Percentiles rank a stretch among this genome's conserved stretches.
Conservation (phyloP, 2,329 filamentous ascomycete species). For the Neofusicoccum laricinum region DNA sequence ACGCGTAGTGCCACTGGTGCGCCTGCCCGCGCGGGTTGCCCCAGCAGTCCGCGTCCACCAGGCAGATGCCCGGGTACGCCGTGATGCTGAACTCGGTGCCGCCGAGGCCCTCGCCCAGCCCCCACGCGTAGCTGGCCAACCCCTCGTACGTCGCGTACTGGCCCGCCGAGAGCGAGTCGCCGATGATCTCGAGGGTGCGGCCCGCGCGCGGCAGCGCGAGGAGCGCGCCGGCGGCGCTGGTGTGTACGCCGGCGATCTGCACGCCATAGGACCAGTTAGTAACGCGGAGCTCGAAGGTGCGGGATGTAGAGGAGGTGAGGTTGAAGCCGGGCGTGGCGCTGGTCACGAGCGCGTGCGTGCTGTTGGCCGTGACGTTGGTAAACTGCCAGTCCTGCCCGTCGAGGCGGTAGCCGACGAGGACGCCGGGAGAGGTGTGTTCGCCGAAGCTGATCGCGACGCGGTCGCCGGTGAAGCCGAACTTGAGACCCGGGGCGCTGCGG, state of each 20-base stretch:
- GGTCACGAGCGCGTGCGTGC: slow-evolving; percentile 56
- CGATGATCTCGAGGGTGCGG: slow-evolving; percentile 44
- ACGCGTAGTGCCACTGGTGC: slow-evolving; percentile 58
- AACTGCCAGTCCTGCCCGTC: slow-evolving; percentile 59
- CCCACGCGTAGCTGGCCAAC: slow-evolving; percentile 55
- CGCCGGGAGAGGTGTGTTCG: slow-evolving; percentile 47
- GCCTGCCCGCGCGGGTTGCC: slow-evolving; percentile 42
- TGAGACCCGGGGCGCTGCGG: slow-evolving; percentile 49
- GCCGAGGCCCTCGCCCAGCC: slow-evolving; percentile 55
- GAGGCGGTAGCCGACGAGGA: slow-evolving; percentile 58
- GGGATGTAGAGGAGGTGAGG: slow-evolving; percentile 43
- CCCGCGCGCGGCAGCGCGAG: slow-evolving; percentile 40
- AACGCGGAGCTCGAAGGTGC: slow-evolving; percentile 57
- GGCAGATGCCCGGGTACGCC: slow-evolving; percentile 58
- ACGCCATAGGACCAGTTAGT: slow-evolving; percentile 62
- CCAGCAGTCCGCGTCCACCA: slow-evolving; percentile 56
- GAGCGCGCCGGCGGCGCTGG: slow-evolving; percentile 47
- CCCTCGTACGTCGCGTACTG: slow-evolving; percentile 60
- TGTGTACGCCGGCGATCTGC: slow-evolving; percentile 54
- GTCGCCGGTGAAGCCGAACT: slow-evolving; percentile 55
- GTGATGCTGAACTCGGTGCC: slow-evolving; percentile 59
- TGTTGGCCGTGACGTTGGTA: slow-evolving; percentile 57
- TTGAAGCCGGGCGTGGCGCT: slow-evolving; percentile 46
- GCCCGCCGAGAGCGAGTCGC: slow-evolving; percentile 51
- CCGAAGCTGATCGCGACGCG: slow-evolving; percentile 55